A percentile compares a stretch with the other conserved stretches of the same genome.
Evolutionary conservation across 73 alveolate genomes (phyloP).

Genomic region (Paraurostyla sp.): DNA sequence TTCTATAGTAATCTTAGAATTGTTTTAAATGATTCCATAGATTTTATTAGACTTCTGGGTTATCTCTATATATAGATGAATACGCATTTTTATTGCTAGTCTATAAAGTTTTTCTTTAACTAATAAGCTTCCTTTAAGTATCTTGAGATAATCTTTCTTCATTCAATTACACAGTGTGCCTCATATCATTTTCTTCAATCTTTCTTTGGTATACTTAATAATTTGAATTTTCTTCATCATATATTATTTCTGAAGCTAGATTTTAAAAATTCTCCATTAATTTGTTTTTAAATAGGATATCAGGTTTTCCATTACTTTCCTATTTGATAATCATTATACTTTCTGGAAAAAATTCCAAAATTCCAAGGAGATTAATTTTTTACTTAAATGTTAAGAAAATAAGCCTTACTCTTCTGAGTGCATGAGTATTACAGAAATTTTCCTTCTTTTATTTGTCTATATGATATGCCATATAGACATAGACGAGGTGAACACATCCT

Average conservation of each 20-base stretch:
- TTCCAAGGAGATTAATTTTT: slow-evolving; percentile 9
- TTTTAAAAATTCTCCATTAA: slow-evolving; percentile 11
- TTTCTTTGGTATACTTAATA: background rate
- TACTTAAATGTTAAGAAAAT: background rate
- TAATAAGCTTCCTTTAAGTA: too few species aligned
- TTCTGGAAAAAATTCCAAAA: slow-evolving; percentile 21
- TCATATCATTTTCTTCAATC: background rate
- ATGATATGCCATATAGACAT: background rate
- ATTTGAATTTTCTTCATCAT: background rate
- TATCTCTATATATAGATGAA: too few species aligned
- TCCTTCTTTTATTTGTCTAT: background rate
- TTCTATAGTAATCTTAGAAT: too few species aligned
- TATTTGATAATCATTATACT: background rate
- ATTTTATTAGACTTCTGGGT: too few species aligned
- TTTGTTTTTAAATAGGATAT: slow-evolving; percentile 17
- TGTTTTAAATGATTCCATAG: too few species aligned
- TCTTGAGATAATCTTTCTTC: too few species aligned
- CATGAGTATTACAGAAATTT: background rate
- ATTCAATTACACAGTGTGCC: too few species aligned
- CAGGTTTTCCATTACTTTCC: background rate
- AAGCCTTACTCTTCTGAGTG: background rate
- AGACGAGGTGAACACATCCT: background rate
- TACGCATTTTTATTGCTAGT: too few species aligned
- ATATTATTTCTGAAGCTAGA: background rate
- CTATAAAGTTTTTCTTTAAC: too few species aligned